Percentiles rank a stretch among this genome's conserved stretches.
Evolutionary conservation across 164 flowering plant species (phyloP).

Genomic region (Taxillus chinensis): DNA sequence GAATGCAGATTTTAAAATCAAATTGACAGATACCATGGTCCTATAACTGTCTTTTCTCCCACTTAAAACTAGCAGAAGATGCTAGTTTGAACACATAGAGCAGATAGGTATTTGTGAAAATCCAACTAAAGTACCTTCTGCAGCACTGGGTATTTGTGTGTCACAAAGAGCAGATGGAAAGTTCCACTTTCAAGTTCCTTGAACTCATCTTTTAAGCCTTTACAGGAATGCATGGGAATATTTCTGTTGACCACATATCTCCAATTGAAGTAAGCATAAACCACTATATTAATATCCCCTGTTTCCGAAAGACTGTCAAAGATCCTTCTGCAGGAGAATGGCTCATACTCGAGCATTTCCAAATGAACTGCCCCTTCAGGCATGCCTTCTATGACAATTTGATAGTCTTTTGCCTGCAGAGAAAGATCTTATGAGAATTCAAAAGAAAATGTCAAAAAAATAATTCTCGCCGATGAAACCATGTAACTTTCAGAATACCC

Average conservation of each 20-base stretch:
- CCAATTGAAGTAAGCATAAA: slow-evolving; percentile 34
- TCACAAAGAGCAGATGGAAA: slow-evolving; percentile 48
- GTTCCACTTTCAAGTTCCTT: slow-evolving; percentile 27
- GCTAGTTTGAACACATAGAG: no score
- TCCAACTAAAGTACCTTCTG: slow-evolving; percentile 30
- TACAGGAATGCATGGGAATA: slow-evolving; percentile 13
- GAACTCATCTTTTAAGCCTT: slow-evolving; percentile 13
- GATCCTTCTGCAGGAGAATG: slow-evolving; percentile 52
- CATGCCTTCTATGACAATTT: slow-evolving; percentile 43
- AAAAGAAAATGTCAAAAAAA: background rate
- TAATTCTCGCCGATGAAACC: background rate
- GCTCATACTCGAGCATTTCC: slow-evolving; percentile 13
- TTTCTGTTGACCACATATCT: slow-evolving; percentile 25
- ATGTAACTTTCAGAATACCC: background rate
- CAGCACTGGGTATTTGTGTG: slow-evolving; percentile 62
- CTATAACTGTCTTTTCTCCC: background rate
- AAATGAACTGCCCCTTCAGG: slow-evolving; percentile 22
- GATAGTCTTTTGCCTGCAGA: slow-evolving; percentile 50
- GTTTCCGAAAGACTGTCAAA: slow-evolving; percentile 21
- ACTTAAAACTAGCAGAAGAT: no score
- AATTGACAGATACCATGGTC: background rate
- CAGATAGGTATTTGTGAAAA: no score
- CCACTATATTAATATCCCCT: slow-evolving; percentile 17
- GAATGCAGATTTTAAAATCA: background rate
- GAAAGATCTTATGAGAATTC: background rate